Evolutionary conservation across 257 asterid genomes (phyloP), one percentile per base, ranked within the genome.

Genomic region (Nicotiana tabacum): DNA sequence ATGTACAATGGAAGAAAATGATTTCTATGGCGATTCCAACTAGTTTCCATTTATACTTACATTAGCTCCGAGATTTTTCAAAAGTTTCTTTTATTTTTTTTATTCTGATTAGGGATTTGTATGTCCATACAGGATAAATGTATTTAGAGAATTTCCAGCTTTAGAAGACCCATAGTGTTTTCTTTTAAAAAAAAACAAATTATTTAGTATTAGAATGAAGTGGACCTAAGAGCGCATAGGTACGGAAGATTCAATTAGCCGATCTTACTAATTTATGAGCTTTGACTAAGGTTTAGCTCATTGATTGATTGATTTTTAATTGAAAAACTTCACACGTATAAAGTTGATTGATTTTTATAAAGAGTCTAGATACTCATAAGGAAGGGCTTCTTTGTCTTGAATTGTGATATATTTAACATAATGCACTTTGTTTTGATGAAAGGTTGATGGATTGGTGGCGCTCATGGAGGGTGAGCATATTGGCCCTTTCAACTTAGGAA

Each of bases 401-500:
- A 4, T 48, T 48, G 4, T 5, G 33, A 43, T 29, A 43, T 48
- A 48, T 74, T 48, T 27, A 15, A 27, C 62, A 29, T 48, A 51
- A 9, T 6, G 51, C 12, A 55, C 4, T 6, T 72, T 72, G 77
- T 65, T 56, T 15, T 77, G 12, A 30, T 82, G 53, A 53, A 80
- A 89, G 92, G 92, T 89, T 78, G 89, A 89, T 83, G 92, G 92
- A 56, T 77, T 89, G 80, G 83, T 88, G 83, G 91, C 91, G 15
- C 77, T 90, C 83, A 89, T 89, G 92, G 92, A 89, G 81, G 78
- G 88, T 2, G 92, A 89, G 86, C 92, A 89, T n/a, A 86, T 86
- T n/a, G 92, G 92, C 9, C 92, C 92, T 15, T 90, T 90, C 90
- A 90, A 90, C 85, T 82, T 90, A 86, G 92, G 92, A 18, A 90